A percentile compares a stretch with the other conserved stretches of the same genome.
Conservation (phyloP, 2,329 filamentous ascomycete genomes). For the Venturia pyrina region DNA sequence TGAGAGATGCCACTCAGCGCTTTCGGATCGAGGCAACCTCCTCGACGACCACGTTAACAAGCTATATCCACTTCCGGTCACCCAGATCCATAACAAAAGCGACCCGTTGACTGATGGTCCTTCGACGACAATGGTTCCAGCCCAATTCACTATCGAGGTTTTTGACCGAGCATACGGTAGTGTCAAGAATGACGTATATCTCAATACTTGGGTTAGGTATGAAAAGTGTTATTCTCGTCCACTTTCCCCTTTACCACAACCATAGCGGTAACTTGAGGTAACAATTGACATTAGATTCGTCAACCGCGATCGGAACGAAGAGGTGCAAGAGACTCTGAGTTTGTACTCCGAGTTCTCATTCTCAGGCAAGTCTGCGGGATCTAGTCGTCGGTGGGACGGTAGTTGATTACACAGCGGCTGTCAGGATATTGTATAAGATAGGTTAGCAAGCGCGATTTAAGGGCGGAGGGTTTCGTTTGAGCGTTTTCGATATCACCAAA, state of each 20-base stretch:
- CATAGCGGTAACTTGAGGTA: background rate
- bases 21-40: conserved; percentile 5
- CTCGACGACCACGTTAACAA: conserved; percentile 12
- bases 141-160: conserved; percentile 8
- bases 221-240: conserved; percentile 9
- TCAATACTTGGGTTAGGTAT: conserved; percentile 14
- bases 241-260: conserved; percentile 14
- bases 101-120: background rate
- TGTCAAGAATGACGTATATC: conserved; percentile 14
- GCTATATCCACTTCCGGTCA: conserved; percentile 9
- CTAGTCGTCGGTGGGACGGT: background rate
- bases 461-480: background rate
- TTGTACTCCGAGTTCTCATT: background rate
- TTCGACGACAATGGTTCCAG: conserved; percentile 2
- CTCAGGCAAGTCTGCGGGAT: background rate
- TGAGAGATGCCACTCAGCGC: background rate
- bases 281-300: conserved; percentile 1
- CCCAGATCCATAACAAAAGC: conserved; percentile 1
- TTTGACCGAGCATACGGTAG: conserved; percentile 14
- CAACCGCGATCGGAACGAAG: background rate
- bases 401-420: background rate
- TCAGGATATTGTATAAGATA: background rate
- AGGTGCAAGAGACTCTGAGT: background rate
- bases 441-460: background rate
- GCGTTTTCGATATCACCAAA: background rate